Conservation (phyloP, 2,329 filamentous ascomycete species). For the Ceratocystis huliohia region DNA sequence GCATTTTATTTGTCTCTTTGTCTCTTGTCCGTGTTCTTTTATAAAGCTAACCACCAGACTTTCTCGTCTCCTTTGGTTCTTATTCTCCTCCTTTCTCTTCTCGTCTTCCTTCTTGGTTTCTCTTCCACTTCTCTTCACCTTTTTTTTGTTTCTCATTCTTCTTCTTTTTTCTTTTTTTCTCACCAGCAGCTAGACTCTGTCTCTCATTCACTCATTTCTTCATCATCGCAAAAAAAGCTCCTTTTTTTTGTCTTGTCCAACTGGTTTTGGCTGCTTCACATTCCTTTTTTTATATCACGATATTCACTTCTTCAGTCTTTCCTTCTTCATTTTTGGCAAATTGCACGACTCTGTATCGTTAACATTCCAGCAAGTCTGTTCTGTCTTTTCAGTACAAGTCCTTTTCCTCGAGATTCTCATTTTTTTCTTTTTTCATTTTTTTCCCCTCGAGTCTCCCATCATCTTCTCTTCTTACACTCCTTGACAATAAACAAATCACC, state of each 20-base stretch:
- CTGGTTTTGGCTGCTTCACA: slow-evolving; percentile 23
- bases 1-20: background rate
- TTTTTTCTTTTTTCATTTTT: background rate
- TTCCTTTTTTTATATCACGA: slow-evolving; percentile 16
- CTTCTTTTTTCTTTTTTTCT: slow-evolving; percentile 35
- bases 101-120: background rate
- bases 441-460: background rate
- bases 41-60: background rate
- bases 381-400: slow-evolving; percentile 6
- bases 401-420: background rate
- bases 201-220: slow-evolving; percentile 21
- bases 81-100: slow-evolving; percentile 3
- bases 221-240: background rate
- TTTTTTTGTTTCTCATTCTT: slow-evolving; percentile 26
- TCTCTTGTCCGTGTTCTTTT: background rate
- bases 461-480: slow-evolving; percentile 9
- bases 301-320: slow-evolving; percentile 3
- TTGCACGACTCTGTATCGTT: background rate
- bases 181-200: slow-evolving; percentile 17
- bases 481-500: background rate
- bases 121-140: slow-evolving; percentile 1
- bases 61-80: background rate
- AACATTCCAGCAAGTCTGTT: background rate
- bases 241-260: slow-evolving; percentile 22
- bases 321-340: background rate